Conservation (phyloP, 2,329 filamentous ascomycete species). For the Xylaria sp. region DNA sequence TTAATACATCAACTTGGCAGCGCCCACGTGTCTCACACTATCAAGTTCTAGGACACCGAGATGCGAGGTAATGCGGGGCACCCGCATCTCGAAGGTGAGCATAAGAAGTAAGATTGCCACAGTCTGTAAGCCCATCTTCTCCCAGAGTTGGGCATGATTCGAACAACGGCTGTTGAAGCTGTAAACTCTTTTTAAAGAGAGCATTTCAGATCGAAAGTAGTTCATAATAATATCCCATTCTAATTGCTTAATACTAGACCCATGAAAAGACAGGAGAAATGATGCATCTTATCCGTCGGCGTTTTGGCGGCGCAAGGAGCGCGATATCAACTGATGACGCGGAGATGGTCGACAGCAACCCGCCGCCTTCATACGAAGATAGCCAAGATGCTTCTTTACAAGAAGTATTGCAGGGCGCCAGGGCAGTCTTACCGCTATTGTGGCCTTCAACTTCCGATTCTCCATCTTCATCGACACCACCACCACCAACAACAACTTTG, state of each 20-base stretch:
- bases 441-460: slow-evolving; percentile 17
- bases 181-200: not conserved
- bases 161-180: not conserved
- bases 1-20: slow-evolving; percentile 7
- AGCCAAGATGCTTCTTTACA: slow-evolving; percentile 29
- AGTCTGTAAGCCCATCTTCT: not conserved
- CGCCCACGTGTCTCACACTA: slow-evolving; percentile 7
- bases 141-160: not conserved
- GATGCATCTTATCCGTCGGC: slow-evolving; percentile 24
- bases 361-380: slow-evolving; percentile 32
- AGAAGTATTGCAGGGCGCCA: slow-evolving; percentile 19
- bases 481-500: not conserved
- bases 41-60: slow-evolving; percentile 21
- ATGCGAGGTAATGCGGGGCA: slow-evolving; percentile 10
- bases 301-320: slow-evolving; percentile 3
- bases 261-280: not conserved
- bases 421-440: slow-evolving; percentile 6
- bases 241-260: not conserved
- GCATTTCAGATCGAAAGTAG: not conserved
- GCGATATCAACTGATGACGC: not conserved
- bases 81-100: not conserved
- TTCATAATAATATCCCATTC: not conserved
- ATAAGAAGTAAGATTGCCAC: not conserved
- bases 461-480: not conserved
- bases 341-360: not conserved